A percentile compares a stretch with the other conserved stretches of the same genome.
phyloP scores from a whole-genome alignment of 2,329 filamentous ascomycete genomes.

The Paecilomyces variotii region DNA sequence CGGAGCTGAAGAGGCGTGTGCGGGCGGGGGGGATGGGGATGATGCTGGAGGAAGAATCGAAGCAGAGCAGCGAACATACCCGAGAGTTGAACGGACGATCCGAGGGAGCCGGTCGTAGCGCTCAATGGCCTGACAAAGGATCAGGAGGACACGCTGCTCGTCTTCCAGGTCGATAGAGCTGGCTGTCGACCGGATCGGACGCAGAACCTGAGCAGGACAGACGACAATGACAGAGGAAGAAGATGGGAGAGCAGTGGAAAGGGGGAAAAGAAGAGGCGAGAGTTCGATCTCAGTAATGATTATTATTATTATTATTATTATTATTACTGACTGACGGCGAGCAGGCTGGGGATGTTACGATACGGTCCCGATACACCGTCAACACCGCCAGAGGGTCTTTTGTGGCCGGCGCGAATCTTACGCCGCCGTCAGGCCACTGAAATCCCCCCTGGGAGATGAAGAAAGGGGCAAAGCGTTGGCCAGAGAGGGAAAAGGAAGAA shows the following conservation, averaged over 20 bases:
- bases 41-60: background rate
- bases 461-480: background rate
- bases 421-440: background rate
- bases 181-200: background rate
- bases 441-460: background rate
- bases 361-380: background rate
- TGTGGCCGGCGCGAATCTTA: background rate
- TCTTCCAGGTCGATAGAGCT: background rate
- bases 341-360: background rate
- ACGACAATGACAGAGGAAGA: background rate
- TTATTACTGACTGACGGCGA: too few relatives aligned
- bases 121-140: background rate
- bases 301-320: too few relatives aligned
- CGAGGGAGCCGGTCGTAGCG: constrained; percentile 1
- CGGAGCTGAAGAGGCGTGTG: background rate
- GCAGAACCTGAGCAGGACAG: background rate
- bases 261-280: background rate
- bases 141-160: background rate
- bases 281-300: too few relatives aligned
- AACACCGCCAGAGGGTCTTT: background rate
- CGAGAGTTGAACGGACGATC: background rate
- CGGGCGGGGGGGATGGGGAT: too few relatives aligned
- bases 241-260: background rate
- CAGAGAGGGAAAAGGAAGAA: background rate
- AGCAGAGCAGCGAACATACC: background rate